Base-by-base conservation (phyloP, 768 basidiomycete genomes). In the Neoboletus brunneissimus region DNA sequence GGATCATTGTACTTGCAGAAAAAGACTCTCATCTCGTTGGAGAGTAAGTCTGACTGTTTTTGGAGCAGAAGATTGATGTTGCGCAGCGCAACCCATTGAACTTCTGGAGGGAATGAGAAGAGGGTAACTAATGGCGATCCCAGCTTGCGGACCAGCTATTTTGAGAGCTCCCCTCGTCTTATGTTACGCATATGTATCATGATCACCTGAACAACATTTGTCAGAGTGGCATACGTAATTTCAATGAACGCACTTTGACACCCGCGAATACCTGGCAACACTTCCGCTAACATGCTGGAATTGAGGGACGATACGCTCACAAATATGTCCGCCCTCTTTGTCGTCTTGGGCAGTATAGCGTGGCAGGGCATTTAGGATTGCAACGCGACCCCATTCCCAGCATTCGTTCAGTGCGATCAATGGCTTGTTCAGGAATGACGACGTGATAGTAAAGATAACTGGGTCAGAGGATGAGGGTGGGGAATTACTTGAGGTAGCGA, bases 1-100 rank as follows among this genome's bases (percentile, higher is more conserved):
- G 96, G 96, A 67, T 99, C 96, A 67, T 98, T 98, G 76, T 99
- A 98, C 73, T 99, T 99, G 85, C 96, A 98, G 79, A 98, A 99
- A 72, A 99, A 99, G 20, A 99, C 97, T 44, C 95, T 83, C 92
- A 99, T 95, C 73, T 99, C 96, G 73, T 91, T 97, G 8, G 88
- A 84, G 10, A 99, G 82, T 56, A 97, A 80, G 60, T 94, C 94
- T 2, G 92, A 75, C 5, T 93, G 87, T 67, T 96, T 96, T 73
- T 99, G 96, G 2, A 99, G 84, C 27, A 99, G 81, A 29, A 99
- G 84, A 66, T 98, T 98, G 77, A 98, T 94, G 68, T 98, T 98
- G 29, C 97, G 85, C 51, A 99, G 77, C 0, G 94, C 94, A 48
- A 98, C 96, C 94, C 96, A 99, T 73, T 99, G 97, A 0, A 98